These are phyloP conservation scores for Linnemannia exigua DNA, from an alignment of 192 early-diverging fungal genomes.

Conservation along the genomic window DNA sequence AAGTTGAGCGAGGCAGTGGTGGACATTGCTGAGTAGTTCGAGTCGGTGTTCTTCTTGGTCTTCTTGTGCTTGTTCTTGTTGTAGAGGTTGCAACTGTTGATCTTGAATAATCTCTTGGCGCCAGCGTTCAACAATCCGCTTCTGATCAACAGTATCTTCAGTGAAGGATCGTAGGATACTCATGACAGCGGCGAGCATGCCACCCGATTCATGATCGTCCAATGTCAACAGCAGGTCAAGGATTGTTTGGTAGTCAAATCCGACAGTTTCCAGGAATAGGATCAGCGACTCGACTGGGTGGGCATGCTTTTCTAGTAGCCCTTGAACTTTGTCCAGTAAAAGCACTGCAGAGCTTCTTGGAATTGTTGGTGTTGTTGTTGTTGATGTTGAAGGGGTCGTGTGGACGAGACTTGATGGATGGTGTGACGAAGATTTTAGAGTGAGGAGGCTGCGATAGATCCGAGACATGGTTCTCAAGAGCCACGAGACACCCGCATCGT, in stretches of 20 bases:
- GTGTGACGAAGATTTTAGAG: too few relatives aligned
- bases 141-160: constrained; percentile 15
- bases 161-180: constrained; percentile 24
- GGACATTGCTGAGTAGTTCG: neutral
- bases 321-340: neutral
- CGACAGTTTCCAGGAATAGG: constrained; percentile 30
- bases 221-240: constrained; percentile 32
- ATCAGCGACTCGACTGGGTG: constrained; percentile 38
- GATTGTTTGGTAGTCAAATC: constrained; percentile 42
- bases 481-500: constrained; percentile 43
- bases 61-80: neutral
- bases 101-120: neutral
- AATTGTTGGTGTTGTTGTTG: neutral
- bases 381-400: neutral
- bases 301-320: constrained; percentile 1
- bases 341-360: too few relatives aligned
- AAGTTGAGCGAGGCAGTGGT: constrained; percentile 22
- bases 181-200: constrained; percentile 50
- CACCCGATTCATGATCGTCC: constrained; percentile 28
- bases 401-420: too few relatives aligned
- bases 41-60: neutral
- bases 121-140: constrained; percentile 19
- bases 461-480: constrained; percentile 21
- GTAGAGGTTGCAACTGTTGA: neutral
- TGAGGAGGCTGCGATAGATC: constrained; percentile 19